Evolutionary conservation across 768 basidiomycete genomes (phyloP).

Genomic region (Piloderma croceum): DNA sequence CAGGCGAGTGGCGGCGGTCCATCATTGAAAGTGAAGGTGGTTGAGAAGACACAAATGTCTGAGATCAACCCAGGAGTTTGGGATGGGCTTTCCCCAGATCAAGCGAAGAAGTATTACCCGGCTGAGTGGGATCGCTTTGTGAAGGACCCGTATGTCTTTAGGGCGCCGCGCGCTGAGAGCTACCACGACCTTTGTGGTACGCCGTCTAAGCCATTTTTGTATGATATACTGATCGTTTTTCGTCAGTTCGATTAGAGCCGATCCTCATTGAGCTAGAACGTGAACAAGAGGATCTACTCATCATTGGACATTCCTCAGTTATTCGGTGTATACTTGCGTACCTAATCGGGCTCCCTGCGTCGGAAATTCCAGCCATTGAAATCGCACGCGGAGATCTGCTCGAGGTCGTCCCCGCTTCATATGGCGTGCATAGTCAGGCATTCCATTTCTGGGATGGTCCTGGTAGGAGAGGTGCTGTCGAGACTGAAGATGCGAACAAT

Average conservation of each 20-base stretch:
- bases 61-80: conserved; percentile 98
- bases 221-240: conserved; percentile 5
- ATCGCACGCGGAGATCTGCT: conserved; percentile 95
- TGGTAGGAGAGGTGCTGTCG: conserved; percentile 45
- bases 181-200: conserved; percentile 91
- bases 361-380: conserved; percentile 96
- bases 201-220: conserved; percentile 15
- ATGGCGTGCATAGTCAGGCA: conserved; percentile 85
- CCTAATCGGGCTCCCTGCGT: conserved; percentile 88
- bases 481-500: conserved; percentile 59
- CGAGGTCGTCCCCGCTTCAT: conserved; percentile 84
- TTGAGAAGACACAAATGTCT: conserved; percentile 94
- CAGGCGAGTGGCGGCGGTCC: conserved; percentile 10
- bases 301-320: conserved; percentile 96
- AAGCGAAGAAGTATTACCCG: conserved; percentile 85
- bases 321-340: conserved; percentile 94
- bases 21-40: conserved; percentile 63
- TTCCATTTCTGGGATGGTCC: conserved; percentile 93
- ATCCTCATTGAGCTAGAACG: conserved; percentile 91
- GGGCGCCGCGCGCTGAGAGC: conserved; percentile 91
- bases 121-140: conserved; percentile 92
- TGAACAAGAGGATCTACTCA: conserved; percentile 89
- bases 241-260: conserved; percentile 87
- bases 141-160: conserved; percentile 88
- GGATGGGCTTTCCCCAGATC: conserved; percentile 90